Conservation (phyloP, 2,329 filamentous ascomycete species). For the Cordyceps cateniannulata region DNA sequence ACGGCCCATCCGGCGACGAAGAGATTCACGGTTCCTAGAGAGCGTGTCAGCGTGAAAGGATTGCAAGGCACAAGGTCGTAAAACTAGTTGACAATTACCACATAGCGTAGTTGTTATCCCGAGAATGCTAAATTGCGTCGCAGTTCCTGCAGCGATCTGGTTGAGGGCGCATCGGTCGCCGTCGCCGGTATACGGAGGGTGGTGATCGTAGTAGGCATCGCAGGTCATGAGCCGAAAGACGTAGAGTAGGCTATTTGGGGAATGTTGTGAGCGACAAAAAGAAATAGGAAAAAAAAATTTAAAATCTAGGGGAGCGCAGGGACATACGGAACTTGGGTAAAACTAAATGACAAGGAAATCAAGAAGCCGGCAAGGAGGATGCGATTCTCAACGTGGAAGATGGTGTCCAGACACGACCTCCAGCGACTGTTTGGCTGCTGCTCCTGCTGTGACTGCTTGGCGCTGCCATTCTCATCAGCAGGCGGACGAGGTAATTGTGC, state of each 20-base stretch:
- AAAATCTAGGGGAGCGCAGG: neutral
- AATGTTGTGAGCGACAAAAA: neutral
- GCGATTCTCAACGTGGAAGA: constrained; percentile 33
- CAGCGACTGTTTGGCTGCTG: neutral
- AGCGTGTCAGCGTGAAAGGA: neutral
- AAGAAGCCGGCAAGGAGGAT: constrained; percentile 54
- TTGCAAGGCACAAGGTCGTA: neutral
- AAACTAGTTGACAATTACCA: constrained; percentile 29
- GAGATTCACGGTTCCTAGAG: constrained; percentile 48
- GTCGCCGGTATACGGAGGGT: constrained; percentile 41
- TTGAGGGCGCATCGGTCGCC: constrained; percentile 52
- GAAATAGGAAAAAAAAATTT: neutral
- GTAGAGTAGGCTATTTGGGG: constrained; percentile 42
- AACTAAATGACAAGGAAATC: constrained; percentile 45
- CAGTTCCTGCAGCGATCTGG: constrained; percentile 59
- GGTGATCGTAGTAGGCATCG: constrained; percentile 57
- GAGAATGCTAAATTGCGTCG: constrained; percentile 56
- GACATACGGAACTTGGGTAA: constrained; percentile 43
- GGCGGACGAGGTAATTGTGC: neutral
- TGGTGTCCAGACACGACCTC: constrained; percentile 15
- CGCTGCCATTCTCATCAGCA: neutral
- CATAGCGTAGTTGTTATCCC: constrained; percentile 63
- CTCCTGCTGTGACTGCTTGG: neutral
- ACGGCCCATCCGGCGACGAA: constrained; percentile 62
- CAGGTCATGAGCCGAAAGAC: constrained; percentile 68